These are phyloP conservation scores for Boletus pseudopeckii DNA, from an alignment of 768 basidiomycete species.

Conservation along the genomic window DNA sequence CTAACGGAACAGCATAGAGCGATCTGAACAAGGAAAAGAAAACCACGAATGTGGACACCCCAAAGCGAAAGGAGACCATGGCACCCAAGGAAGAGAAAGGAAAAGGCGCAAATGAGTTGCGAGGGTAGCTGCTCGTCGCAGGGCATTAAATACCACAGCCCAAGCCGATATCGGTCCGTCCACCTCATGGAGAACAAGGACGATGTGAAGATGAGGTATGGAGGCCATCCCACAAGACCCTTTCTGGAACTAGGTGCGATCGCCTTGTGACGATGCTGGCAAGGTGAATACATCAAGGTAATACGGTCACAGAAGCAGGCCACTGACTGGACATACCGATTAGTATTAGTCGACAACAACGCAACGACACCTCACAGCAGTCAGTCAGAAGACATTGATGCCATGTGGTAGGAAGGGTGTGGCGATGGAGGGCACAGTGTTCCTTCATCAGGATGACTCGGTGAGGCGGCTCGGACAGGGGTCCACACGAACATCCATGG, in stretches of 20 bases:
- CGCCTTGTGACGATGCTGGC: not conserved
- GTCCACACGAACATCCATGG: not conserved
- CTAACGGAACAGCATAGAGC: slow-evolving; percentile 16
- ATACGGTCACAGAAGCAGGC: slow-evolving; percentile 1
- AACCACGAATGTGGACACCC: not conserved
- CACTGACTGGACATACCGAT: not conserved
- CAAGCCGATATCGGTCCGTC: not conserved
- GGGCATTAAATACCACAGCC: slow-evolving; percentile 19
- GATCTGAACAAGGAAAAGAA: slow-evolving; percentile 9
- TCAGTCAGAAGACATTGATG: not conserved
- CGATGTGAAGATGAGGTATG: not conserved
- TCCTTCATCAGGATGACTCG: not conserved
- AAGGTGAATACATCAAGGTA: slow-evolving; percentile 1
- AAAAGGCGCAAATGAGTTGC: not conserved
- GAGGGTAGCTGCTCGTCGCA: not conserved
- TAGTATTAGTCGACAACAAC: not conserved
- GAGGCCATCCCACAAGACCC: not conserved
- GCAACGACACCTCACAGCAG: not conserved
- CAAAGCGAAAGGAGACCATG: slow-evolving; percentile 16
- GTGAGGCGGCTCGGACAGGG: not conserved
- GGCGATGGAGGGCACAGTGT: not conserved
- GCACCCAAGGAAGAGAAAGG: not conserved
- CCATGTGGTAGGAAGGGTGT: slow-evolving; percentile 4
- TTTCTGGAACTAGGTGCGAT: not conserved
- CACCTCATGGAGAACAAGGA: slow-evolving; percentile 1